phyloP scores from a whole-genome alignment of 345 rosid genomes.

The Brassica juncea region DNA sequence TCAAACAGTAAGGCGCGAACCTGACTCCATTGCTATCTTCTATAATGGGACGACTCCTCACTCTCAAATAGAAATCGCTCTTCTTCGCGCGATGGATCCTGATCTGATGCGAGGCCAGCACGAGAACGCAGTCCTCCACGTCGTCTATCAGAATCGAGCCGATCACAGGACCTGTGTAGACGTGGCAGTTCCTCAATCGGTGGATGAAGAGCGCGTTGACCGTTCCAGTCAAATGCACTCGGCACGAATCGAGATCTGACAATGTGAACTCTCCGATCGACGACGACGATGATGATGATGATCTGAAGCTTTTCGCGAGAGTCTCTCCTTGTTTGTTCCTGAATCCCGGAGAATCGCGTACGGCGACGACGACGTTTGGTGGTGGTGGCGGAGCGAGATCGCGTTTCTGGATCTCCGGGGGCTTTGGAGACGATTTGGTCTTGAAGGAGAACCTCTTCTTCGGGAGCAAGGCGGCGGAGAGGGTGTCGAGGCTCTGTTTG shows the following conservation, averaged over 20 bases:
- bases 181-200: background rate
- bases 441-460: conserved; percentile 79
- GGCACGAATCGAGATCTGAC: conserved; percentile 69
- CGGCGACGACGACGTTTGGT: conserved; percentile 7
- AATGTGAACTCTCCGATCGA: conserved; percentile 70
- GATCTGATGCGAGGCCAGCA: conserved; percentile 85
- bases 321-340: conserved; percentile 51
- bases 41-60: conserved; percentile 84
- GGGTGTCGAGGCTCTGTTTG: conserved; percentile 59
- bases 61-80: conserved; percentile 76
- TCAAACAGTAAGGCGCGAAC: conserved; percentile 42
- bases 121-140: conserved; percentile 61
- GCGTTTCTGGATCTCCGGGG: conserved; percentile 33
- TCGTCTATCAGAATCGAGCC: conserved; percentile 74
- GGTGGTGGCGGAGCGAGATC: conserved; percentile 8
- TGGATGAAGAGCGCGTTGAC: background rate
- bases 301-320: conserved; percentile 51
- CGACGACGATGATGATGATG: conserved; percentile 20
- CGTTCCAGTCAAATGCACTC: conserved; percentile 1
- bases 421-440: conserved; percentile 48
- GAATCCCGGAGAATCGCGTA: conserved; percentile 70
- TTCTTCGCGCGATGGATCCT: conserved; percentile 64
- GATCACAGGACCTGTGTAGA: background rate
- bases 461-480: conserved; percentile 52
- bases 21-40: conserved; percentile 70